These are phyloP conservation scores for Oryza punctata DNA, from an alignment of 176 grass and related monocot species.

Conservation along the genomic window DNA sequence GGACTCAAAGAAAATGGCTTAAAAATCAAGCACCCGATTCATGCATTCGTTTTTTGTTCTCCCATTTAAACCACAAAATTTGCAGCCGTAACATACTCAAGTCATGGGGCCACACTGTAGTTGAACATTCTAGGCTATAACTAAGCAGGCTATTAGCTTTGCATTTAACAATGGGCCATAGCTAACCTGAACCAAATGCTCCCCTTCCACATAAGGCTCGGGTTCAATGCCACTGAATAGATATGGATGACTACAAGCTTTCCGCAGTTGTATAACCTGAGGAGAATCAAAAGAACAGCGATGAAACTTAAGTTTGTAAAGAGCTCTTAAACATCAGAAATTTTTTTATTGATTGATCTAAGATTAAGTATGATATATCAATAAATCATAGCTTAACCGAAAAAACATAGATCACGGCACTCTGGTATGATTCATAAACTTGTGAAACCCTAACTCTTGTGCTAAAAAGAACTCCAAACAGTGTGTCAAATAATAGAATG, in stretches of 20 bases:
- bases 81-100: neutral
- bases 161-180: constrained; percentile 4
- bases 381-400: neutral
- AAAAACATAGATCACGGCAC: neutral
- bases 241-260: constrained; percentile 97
- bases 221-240: constrained; percentile 93
- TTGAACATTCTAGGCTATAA: neutral
- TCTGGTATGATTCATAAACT: constrained; percentile 23
- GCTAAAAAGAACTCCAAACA: neutral
- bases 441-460: constrained; percentile 10
- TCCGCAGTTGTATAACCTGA: constrained; percentile 90
- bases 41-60: neutral
- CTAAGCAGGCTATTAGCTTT: constrained; percentile 17
- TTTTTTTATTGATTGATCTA: neutral
- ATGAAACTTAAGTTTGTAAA: neutral
- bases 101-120: neutral
- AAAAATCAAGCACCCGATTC: neutral
- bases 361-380: constrained; percentile 13
- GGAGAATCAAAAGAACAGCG: constrained; percentile 32
- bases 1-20: neutral
- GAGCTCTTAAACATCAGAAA: neutral
- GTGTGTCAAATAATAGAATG: neutral
- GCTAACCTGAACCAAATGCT: constrained; percentile 58
- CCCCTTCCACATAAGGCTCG: constrained; percentile 93
- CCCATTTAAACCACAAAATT: neutral